Evolutionary conservation across 2,329 filamentous ascomycete species (phyloP).

Genomic region (Exophiala alcalophila): DNA sequence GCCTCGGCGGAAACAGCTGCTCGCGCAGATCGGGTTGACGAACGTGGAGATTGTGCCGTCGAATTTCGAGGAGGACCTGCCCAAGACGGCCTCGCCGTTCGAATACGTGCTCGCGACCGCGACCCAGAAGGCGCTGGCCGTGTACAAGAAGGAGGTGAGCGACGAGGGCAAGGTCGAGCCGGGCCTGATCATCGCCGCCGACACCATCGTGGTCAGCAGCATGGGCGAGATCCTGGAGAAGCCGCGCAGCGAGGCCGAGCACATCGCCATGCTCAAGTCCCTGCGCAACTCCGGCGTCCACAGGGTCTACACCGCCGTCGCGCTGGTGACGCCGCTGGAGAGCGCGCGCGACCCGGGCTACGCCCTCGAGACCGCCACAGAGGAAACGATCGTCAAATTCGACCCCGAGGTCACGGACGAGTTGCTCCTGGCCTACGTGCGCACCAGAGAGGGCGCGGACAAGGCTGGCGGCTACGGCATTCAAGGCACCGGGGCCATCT

Average conservation of each 20-base stretch:
- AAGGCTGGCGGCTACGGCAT: conserved; percentile 96
- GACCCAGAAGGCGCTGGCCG: conserved; percentile 73
- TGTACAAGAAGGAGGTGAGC: conserved; percentile 61
- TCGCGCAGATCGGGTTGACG: conserved; percentile 73
- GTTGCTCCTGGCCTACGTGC: conserved; percentile 65
- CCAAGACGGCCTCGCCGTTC: conserved; percentile 74
- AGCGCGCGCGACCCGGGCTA: conserved; percentile 84
- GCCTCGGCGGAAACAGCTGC: conserved; percentile 76
- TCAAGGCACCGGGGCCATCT: conserved; percentile 79
- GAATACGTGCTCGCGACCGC: conserved; percentile 92
- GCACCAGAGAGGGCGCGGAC: conserved; percentile 84
- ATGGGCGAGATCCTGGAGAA: conserved; percentile 84
- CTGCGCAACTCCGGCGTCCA: conserved; percentile 75
- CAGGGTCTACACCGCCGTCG: conserved; percentile 82
- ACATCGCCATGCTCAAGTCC: conserved; percentile 77
- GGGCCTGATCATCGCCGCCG: conserved; percentile 80
- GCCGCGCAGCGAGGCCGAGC: conserved; percentile 74
- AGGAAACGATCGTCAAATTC: conserved; percentile 91
- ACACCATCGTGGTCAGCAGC: conserved; percentile 80
- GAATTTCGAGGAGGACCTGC: conserved; percentile 76
- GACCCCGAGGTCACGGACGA: conserved; percentile 73
- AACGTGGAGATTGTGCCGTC: conserved; percentile 84
- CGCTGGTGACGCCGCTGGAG: conserved; percentile 75
- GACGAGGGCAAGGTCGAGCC: conserved; percentile 64
- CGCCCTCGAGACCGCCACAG: conserved; percentile 72